Percentiles rank a stretch among this genome's conserved stretches.
Conservation (phyloP, 352 stramenopile species). For the Pythium pyrilobum region DNA sequence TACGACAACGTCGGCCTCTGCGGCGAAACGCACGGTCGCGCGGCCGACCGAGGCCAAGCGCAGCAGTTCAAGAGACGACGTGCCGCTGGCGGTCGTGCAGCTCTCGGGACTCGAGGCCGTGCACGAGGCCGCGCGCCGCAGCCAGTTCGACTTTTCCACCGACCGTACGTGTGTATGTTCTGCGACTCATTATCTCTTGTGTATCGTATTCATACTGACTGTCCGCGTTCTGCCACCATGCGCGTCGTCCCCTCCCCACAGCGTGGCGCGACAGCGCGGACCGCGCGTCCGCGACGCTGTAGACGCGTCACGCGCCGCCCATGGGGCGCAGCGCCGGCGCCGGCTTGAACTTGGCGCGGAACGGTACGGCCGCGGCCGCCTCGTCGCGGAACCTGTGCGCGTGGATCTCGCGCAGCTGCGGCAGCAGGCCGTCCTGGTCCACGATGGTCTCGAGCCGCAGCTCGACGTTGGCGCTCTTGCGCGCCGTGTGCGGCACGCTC, state of each 20-base stretch:
- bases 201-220: no score
- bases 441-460: slow-evolving; percentile 55
- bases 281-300: neutral
- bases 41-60: neutral
- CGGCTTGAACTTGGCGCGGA: slow-evolving; percentile 17
- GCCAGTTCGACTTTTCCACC: slow-evolving; percentile 19
- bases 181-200: neutral
- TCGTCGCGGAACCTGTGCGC: slow-evolving; percentile 48
- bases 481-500: slow-evolving; percentile 52
- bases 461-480: slow-evolving; percentile 52
- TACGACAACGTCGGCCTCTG: no score
- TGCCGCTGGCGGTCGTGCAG: slow-evolving; percentile 11
- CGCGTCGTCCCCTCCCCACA: neutral
- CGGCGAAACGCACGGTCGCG: no score
- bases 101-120: slow-evolving; percentile 21
- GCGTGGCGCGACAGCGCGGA: slow-evolving; percentile 7
- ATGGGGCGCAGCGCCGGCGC: slow-evolving; percentile 13
- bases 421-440: slow-evolving; percentile 52
- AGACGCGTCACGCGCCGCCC: neutral
- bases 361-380: neutral
- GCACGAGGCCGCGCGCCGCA: slow-evolving; percentile 19
- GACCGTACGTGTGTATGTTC: slow-evolving; percentile 15
- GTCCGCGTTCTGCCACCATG: no score
- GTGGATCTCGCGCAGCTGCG: slow-evolving; percentile 46
- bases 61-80: neutral